A percentile compares a stretch with the other conserved stretches of the same genome.
Evolutionary conservation across 2,329 filamentous ascomycete species (phyloP).

Genomic region (Colletotrichum sp.): DNA sequence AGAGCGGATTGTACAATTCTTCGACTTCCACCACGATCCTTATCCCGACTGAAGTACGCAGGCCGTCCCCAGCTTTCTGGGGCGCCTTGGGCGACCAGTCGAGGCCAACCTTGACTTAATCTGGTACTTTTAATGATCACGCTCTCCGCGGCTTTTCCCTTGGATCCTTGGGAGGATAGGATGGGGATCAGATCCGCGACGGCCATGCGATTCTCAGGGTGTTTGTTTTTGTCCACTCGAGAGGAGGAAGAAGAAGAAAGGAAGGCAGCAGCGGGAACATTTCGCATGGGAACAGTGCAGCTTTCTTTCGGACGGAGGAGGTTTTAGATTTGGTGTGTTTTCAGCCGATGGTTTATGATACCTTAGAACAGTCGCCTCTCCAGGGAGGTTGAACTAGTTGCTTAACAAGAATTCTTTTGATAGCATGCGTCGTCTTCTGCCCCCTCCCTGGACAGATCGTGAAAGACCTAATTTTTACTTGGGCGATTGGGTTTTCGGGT

Average conservation of each 20-base stretch:
- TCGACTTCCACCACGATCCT: slow-evolving; percentile 5
- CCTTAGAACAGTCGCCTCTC: neutral
- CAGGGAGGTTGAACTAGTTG: neutral
- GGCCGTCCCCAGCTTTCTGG: neutral
- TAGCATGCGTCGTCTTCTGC: neutral
- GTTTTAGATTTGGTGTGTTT: neutral
- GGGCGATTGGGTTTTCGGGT: neutral
- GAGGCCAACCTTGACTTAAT: slow-evolving; percentile 5
- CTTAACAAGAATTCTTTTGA: neutral
- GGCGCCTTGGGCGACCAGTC: neutral
- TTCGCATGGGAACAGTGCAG: neutral
- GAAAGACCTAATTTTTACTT: neutral
- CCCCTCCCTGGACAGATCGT: neutral
- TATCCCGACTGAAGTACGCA: slow-evolving; percentile 4
- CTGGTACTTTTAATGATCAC: slow-evolving; percentile 14
- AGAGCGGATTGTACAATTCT: slow-evolving; percentile 20
- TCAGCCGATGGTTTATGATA: neutral
- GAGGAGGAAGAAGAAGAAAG: neutral
- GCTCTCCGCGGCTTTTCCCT: neutral
- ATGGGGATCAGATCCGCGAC: neutral
- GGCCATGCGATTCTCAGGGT: neutral
- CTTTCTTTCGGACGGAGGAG: neutral
- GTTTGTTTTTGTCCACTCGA: neutral
- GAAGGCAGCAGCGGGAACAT: neutral
- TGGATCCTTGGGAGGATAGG: neutral